Conservation (phyloP, 2,329 filamentous ascomycete genomes). For the Fusarium temperatum region DNA sequence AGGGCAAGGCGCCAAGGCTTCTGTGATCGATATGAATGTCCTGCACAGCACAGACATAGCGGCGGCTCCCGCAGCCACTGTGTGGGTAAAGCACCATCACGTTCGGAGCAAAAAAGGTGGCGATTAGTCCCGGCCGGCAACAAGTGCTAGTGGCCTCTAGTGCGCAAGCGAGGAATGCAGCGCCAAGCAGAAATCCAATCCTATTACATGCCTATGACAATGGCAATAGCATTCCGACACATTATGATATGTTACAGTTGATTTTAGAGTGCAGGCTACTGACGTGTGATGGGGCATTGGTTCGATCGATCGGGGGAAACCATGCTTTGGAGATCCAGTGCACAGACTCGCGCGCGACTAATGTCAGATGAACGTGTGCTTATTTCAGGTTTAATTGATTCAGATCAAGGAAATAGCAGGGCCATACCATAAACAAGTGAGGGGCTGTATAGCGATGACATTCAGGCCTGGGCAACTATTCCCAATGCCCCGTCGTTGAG, state of each 20-base stretch:
- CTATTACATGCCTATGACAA: background rate
- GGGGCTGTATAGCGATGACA: background rate
- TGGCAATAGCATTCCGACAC: background rate
- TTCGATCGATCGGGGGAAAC: background rate
- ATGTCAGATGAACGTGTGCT: background rate
- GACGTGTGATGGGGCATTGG: background rate
- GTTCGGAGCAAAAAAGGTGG: background rate
- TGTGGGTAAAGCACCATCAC: background rate
- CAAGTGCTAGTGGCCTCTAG: background rate
- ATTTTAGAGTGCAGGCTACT: background rate
- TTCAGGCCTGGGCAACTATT: background rate
- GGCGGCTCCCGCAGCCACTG: slow-evolving; percentile 8
- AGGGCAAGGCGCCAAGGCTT: background rate
- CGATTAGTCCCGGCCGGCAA: background rate
- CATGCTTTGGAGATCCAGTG: background rate
- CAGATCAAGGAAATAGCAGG: background rate
- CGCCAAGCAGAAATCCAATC: background rate
- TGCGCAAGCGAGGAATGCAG: background rate
- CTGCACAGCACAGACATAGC: background rate
- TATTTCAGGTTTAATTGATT: background rate
- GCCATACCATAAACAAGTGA: background rate
- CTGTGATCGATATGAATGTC: background rate
- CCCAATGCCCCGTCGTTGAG: background rate
- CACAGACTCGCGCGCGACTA: background rate
- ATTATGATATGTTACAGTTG: background rate